Evolutionary conservation across 1,284 basidiomycete genomes (phyloP).

Genomic region (Volvariella volvacea): DNA sequence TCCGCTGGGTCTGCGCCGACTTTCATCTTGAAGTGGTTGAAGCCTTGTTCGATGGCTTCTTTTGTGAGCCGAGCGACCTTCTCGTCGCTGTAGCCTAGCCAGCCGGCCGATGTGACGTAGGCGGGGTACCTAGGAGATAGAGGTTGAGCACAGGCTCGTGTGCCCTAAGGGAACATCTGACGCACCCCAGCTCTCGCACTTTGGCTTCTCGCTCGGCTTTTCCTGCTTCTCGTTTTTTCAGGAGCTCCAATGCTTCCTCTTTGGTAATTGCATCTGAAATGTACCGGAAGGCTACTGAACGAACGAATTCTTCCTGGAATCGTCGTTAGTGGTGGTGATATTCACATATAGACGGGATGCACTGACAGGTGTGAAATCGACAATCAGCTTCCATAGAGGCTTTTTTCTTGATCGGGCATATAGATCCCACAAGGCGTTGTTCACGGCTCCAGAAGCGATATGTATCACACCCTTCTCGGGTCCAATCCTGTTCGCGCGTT

Average conservation of each 20-base stretch:
- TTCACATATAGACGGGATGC: neutral
- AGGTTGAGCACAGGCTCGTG: neutral
- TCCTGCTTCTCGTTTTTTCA: conserved; percentile 69
- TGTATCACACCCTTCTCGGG: conserved; percentile 87
- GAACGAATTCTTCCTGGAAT: conserved; percentile 76
- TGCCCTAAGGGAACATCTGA: conserved; percentile 1
- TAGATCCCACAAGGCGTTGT: conserved; percentile 82
- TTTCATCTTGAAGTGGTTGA: conserved; percentile 98
- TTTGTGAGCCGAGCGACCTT: conserved; percentile 85
- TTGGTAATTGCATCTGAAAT: conserved; percentile 91
- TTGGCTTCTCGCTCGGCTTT: conserved; percentile 76
- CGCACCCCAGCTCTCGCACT: conserved; percentile 59
- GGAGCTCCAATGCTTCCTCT: conserved; percentile 82
- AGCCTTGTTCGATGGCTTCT: conserved; percentile 79
- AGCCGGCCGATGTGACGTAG: conserved; percentile 92
- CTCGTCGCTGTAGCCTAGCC: conserved; percentile 90
- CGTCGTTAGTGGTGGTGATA: neutral
- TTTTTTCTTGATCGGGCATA: conserved; percentile 72
- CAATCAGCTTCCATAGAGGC: conserved; percentile 81
- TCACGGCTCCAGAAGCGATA: conserved; percentile 74
- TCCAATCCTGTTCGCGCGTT: conserved; percentile 53
- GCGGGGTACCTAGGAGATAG: conserved; percentile 70
- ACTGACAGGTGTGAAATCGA: conserved; percentile 74
- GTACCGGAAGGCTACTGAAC: conserved; percentile 82
- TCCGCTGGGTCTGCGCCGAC: conserved; percentile 80